Evolutionary conservation across 257 asterid genomes (phyloP).

Genomic region (Penstemon barbatus): DNA sequence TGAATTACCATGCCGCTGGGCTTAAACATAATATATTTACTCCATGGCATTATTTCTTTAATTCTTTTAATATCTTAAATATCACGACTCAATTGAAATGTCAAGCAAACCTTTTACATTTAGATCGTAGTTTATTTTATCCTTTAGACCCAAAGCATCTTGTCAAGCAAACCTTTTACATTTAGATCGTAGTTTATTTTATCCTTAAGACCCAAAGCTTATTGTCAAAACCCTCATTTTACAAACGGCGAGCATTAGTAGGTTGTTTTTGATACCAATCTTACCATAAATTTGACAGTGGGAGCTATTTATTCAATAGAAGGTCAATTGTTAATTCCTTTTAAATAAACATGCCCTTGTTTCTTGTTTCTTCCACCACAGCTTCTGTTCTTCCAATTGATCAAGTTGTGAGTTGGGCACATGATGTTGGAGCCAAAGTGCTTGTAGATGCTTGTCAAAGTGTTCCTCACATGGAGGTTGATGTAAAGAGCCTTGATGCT

Average conservation of each 20-base stretch:
- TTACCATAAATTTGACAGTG: neutral
- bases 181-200: conserved; percentile 24
- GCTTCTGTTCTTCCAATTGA: conserved; percentile 87
- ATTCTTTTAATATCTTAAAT: neutral
- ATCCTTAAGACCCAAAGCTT: conserved; percentile 15
- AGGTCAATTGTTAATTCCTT: conserved; percentile 7
- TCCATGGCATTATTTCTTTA: neutral
- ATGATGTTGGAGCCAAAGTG: conserved; percentile 86
- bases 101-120: conserved; percentile 18
- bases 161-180: conserved; percentile 20
- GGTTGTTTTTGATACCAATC: neutral
- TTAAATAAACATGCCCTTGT: neutral
- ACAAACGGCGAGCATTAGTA: neutral
- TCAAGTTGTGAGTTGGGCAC: conserved; percentile 86
- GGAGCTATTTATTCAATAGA: conserved; percentile 9
- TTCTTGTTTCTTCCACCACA: conserved; percentile 37
- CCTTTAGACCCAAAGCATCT: conserved; percentile 14
- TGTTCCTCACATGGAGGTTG: conserved; percentile 96
- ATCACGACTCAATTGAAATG: neutral
- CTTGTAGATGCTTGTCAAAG: conserved; percentile 99
- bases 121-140: neutral
- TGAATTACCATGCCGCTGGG: neutral
- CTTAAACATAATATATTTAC: conserved; percentile 2
- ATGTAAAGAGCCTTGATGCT: conserved; percentile 69
- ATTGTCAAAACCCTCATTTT: neutral